Evolutionary conservation across 768 basidiomycete genomes (phyloP).

Genomic region (Artomyces pyxidatus): DNA sequence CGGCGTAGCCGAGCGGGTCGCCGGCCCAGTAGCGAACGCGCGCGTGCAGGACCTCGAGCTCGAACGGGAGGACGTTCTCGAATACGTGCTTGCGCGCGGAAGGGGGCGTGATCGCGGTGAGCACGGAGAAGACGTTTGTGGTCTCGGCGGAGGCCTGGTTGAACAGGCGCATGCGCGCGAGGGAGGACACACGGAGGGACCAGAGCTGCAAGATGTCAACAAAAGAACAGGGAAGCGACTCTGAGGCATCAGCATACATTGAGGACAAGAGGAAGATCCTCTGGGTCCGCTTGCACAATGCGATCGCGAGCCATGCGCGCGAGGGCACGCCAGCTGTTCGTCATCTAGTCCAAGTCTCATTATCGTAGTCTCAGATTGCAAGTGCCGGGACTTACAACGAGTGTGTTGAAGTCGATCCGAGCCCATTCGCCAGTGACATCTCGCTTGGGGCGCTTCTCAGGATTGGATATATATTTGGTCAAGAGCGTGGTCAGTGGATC

Average conservation of each 20-base stretch:
- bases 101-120: constrained; percentile 47
- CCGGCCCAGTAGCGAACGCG: constrained; percentile 77
- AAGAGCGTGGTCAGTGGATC: constrained; percentile 77
- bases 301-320: constrained; percentile 81
- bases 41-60: constrained; percentile 59
- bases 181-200: constrained; percentile 73
- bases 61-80: constrained; percentile 47
- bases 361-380: not conserved
- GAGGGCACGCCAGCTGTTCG: constrained; percentile 80
- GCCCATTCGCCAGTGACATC: constrained; percentile 73
- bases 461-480: constrained; percentile 75
- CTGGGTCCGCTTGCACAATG: constrained; percentile 62
- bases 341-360: constrained; percentile 45
- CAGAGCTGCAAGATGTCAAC: constrained; percentile 45
- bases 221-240: not conserved
- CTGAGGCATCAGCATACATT: constrained; percentile 39
- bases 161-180: constrained; percentile 75
- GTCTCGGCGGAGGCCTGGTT: constrained; percentile 85
- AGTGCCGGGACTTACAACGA: constrained; percentile 53
- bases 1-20: constrained; percentile 73
- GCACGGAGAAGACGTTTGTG: constrained; percentile 67
- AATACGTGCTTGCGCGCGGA: constrained; percentile 52
- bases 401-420: constrained; percentile 61
- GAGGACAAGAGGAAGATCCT: constrained; percentile 55
- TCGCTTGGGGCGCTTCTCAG: constrained; percentile 65